phyloP scores from a whole-genome alignment of 1,139 yeast species.

The Geotrichum fermentans region DNA sequence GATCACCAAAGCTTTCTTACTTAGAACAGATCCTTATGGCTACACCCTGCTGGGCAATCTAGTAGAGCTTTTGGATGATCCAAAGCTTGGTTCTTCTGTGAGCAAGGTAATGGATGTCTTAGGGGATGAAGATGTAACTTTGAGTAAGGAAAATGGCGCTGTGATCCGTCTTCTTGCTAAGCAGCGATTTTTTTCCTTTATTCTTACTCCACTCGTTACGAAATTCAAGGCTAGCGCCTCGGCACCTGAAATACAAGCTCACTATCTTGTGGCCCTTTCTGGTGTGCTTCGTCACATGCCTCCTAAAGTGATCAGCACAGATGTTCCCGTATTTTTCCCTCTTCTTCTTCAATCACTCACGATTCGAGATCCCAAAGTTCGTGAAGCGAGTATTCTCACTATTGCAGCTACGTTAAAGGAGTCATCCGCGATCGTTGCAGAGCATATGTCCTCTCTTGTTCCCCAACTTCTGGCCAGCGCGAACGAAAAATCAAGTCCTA shows the following conservation, averaged over 20 bases:
- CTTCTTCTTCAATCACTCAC: conserved; percentile 62
- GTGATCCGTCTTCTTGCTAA: conserved; percentile 65
- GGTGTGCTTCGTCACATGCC: conserved; percentile 63
- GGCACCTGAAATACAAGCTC: conserved; percentile 35
- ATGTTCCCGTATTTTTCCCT: conserved; percentile 62
- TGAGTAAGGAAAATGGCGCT: conserved; percentile 53
- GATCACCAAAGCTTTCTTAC: conserved; percentile 65
- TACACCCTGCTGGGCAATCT: conserved; percentile 40
- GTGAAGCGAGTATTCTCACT: conserved; percentile 52
- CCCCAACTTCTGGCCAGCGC: conserved; percentile 46
- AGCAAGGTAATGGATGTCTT: conserved; percentile 60
- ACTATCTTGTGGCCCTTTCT: conserved; percentile 62
- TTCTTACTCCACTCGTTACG: conserved; percentile 33
- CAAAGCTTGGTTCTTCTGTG: conserved; percentile 36
- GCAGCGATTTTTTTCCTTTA: conserved; percentile 64
- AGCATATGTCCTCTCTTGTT: conserved; percentile 53
- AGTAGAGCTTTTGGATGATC: conserved; percentile 38
- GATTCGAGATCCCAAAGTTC: conserved; percentile 47
- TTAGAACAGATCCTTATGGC: conserved; percentile 52
- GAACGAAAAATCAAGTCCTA: conserved; percentile 15
- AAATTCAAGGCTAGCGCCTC: conserved; percentile 27
- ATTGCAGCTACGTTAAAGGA: conserved; percentile 49
- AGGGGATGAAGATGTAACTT: conserved; percentile 59
- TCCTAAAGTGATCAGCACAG: conserved; percentile 54
- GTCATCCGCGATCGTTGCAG: conserved; percentile 45